These are phyloP conservation scores for Mangifera indica DNA, from an alignment of 345 rosid genomes.

Conservation along the genomic window DNA sequence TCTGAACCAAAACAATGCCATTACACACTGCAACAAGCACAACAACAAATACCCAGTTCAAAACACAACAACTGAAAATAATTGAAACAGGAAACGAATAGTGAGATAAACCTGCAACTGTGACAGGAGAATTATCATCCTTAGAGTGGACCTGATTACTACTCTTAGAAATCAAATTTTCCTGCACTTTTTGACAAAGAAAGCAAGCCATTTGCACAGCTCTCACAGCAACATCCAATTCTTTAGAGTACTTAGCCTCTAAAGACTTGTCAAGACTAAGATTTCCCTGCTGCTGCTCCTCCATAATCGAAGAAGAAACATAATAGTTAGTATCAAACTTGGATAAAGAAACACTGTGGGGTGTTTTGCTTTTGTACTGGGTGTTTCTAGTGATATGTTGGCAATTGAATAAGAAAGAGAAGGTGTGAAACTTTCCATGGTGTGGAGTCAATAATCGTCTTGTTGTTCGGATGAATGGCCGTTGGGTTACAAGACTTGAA, in stretches of 20 bases:
- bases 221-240: conserved; percentile 48
- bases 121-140: conserved; percentile 54
- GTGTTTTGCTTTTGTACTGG: conserved; percentile 9
- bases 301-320: conserved; percentile 30
- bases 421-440: conserved; percentile 1
- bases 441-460: conserved; percentile 7
- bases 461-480: conserved; percentile 22
- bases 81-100: not conserved
- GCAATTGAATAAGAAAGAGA: not conserved
- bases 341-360: conserved; percentile 25
- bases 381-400: not conserved
- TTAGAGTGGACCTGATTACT: conserved; percentile 37
- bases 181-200: conserved; percentile 51
- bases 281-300: conserved; percentile 27
- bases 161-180: conserved; percentile 34
- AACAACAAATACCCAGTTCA: conserved; percentile 5
- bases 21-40: not conserved
- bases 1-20: too few relatives aligned
- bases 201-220: conserved; percentile 58
- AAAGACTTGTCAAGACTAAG: conserved; percentile 11
- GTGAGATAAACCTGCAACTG: conserved; percentile 42
- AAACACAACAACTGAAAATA: not conserved
- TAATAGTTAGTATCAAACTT: conserved; percentile 18
- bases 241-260: conserved; percentile 30
- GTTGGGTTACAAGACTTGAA: conserved; percentile 27